phyloP scores from a whole-genome alignment of 1,284 basidiomycete genomes.

The Ustilago trichophora region DNA sequence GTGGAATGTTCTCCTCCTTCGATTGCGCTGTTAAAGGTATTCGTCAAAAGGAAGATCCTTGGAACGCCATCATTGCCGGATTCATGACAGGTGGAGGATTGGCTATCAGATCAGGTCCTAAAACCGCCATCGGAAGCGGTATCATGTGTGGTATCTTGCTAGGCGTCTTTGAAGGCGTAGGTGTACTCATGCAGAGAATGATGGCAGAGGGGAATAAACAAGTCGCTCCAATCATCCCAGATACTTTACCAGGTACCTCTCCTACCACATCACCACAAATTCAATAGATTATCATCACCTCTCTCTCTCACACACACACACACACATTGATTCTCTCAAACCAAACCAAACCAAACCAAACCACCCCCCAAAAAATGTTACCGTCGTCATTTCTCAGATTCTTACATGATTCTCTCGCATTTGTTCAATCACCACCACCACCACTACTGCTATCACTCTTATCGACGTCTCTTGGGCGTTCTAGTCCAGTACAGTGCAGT shows the following conservation, averaged over 20 bases:
- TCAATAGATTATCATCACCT: too few species aligned
- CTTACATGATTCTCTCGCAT: too few species aligned
- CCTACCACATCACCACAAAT: too few species aligned
- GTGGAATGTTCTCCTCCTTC: conserved; percentile 79
- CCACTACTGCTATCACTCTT: background rate
- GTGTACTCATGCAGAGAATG: conserved; percentile 82
- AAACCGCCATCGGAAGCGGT: conserved; percentile 86
- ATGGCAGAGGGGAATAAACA: conserved; percentile 78
- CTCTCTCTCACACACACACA: too few species aligned
- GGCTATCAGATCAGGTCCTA: conserved; percentile 90
- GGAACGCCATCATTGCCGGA: conserved; percentile 98
- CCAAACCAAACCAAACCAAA: too few species aligned
- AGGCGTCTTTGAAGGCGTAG: conserved; percentile 86
- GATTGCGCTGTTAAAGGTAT: conserved; percentile 97
- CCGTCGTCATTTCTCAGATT: too few species aligned
- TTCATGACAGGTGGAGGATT: conserved; percentile 98
- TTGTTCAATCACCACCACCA: too few species aligned
- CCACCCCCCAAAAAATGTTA: too few species aligned
- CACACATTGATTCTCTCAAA: too few species aligned
- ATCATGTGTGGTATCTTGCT: conserved; percentile 95
- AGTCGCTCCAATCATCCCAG: conserved; percentile 55
- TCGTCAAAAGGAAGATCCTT: conserved; percentile 97
- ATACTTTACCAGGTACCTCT: conserved; percentile 20
- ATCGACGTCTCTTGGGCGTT: too few species aligned
- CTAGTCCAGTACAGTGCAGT: too few species aligned